Conservation (phyloP, 1,284 basidiomycete species). For the Bothia castanella region DNA sequence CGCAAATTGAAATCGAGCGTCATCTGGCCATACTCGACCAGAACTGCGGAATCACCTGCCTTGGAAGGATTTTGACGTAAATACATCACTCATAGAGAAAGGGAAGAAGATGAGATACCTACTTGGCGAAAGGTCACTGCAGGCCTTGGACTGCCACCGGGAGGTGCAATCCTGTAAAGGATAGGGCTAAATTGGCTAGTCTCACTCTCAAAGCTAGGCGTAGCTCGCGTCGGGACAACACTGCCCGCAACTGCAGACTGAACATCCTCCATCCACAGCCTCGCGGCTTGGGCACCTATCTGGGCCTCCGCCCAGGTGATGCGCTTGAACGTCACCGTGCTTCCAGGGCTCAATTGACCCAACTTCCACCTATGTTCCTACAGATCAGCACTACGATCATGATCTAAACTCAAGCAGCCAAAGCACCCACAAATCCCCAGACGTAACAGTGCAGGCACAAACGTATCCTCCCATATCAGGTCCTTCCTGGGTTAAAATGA, state of each 20-base stretch:
- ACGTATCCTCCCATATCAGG: conserved; percentile 66
- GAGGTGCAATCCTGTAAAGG: conserved; percentile 11
- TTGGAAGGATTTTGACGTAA: conserved; percentile 17
- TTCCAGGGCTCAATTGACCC: conserved; percentile 57
- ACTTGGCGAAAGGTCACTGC: conserved; percentile 47
- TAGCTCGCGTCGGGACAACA: not conserved
- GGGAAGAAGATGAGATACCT: not conserved
- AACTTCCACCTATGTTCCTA: conserved; percentile 52
- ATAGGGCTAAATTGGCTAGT: conserved; percentile 6
- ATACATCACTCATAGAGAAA: not conserved
- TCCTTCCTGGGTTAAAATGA: conserved; percentile 60
- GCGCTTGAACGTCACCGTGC: conserved; percentile 47
- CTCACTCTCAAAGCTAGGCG: not conserved
- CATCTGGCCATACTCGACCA: conserved; percentile 58
- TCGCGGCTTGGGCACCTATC: conserved; percentile 24
- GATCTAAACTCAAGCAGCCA: not conserved
- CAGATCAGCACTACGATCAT: conserved; percentile 4
- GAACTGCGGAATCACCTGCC: conserved; percentile 56
- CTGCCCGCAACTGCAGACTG: conserved; percentile 7
- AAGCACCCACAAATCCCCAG: conserved; percentile 46
- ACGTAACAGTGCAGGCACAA: conserved; percentile 52
- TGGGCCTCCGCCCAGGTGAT: conserved; percentile 43
- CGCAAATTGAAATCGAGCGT: conserved; percentile 47
- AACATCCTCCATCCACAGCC: conserved; percentile 34
- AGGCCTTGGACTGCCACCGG: conserved; percentile 19